Evolutionary conservation across 441 rosid species (phyloP), one percentile per base, ranked within the genome.

Genomic region (Erysimum cheiri): DNA sequence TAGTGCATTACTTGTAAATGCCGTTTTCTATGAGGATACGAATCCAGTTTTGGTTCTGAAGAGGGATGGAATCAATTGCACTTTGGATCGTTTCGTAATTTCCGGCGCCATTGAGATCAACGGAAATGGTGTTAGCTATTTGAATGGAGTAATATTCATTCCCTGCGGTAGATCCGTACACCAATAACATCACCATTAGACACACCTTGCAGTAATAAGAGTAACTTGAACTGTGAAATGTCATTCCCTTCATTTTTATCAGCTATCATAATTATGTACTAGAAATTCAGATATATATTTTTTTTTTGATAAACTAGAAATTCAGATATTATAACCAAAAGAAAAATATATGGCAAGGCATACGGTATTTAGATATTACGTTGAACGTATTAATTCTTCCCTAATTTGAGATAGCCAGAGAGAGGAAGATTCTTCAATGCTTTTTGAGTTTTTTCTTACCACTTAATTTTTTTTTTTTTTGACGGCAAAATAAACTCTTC

Each of bases 21-120:
- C 94, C 92, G 11, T 72, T 62, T n/a, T 36, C 54, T 66, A 88
- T 52, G 57, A 67, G 19, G 54, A 92, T 85, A 50, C 81, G 74
- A 59, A 85, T 40, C 97, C 96, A 88, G 0, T 48, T 14, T 3
- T 32, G 14, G 49, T 89, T 91, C 0, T 78, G 22, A 3, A 52
- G 24, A 14, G 96, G 91, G 41, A 92, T 48, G 3, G 71, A 67
- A 43, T 92, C 76, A 15, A 92, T 83, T 11, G 94, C 92, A 0
- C 82, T 60, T 70, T 89, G 96, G 8, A 88, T 64, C 1, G 67
- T 80, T 6, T 82, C 8, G 75, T 80, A 88, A 44, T 70, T 37
- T n/a, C 86, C 91, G 14, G 31, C 52, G 5, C 88, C 93, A 4
- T 80, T 60, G 37, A 39, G 55, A 70, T 86, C 87, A 9, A 89